Base-by-base conservation (phyloP, 768 basidiomycete species). In the Serendipita sp. region DNA sequence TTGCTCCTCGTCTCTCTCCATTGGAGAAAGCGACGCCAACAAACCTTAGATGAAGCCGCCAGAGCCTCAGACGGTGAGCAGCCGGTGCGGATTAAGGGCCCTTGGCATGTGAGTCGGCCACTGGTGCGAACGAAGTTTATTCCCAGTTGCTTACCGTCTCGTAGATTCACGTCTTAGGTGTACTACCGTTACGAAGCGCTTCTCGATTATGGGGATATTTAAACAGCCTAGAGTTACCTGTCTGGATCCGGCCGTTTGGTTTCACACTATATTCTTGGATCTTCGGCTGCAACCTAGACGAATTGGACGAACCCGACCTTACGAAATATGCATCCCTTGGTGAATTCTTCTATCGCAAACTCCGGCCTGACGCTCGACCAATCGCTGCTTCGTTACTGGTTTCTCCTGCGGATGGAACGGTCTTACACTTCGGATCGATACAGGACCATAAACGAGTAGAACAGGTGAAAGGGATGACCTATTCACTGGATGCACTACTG, bases 171-270 rank as follows among this genome's bases (percentile, higher is more conserved):
- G 93, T 98, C 54, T 79, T 98, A 62, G 95, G 94, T 63, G 94
- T 94, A 8, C 81, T 99, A 1, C 96, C 96, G 0, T 81, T 98
- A 3, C 85, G 94, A 46, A 92, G 92, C 67, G 84, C 97, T 72
- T 98, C 95, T n/a, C 86, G 94, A 1, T 75, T 98, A 3, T 98
- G 95, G 93, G 96, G 96, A 3, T 94, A 93, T 74, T 70, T 98
- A 67, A 99, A 97, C 77, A 89, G 88, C 1, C 80, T 94, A 67
- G 88, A 92, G 69, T 82, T 99, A 3, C 96, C 96, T 35, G 79
- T 94, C 66, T 99, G 93, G 94, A 81, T 92, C 75, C 81, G 96
- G n/a, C 93, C 93, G 2, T 83, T 84, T 71, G 90, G 94, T 44
- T 84, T 93, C 77, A 82, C 83, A 65, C 70, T 94, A 56, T 99